Evolutionary conservation across 2,329 filamentous ascomycete genomes (phyloP).

Genomic region (Microdochium bolleyi): DNA sequence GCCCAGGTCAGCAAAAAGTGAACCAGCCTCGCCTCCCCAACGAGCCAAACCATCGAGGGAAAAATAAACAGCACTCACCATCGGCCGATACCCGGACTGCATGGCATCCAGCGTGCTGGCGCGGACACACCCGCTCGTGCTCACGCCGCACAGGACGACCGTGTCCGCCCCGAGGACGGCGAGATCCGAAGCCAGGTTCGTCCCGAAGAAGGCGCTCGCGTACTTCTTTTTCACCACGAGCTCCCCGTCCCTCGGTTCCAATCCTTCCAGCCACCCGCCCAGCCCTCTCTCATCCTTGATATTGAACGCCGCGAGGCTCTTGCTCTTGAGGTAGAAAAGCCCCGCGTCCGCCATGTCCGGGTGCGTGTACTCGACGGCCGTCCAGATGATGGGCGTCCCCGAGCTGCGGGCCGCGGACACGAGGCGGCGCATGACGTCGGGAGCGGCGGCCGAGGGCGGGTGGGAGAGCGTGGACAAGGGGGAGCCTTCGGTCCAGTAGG

Average conservation of each 20-base stretch:
- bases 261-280: slow-evolving; percentile 25
- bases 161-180: slow-evolving; percentile 29
- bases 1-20: neutral
- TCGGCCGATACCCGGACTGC: slow-evolving; percentile 32
- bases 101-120: slow-evolving; percentile 34
- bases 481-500: slow-evolving; percentile 32
- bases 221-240: slow-evolving; percentile 32
- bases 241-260: slow-evolving; percentile 26
- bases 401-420: slow-evolving; percentile 28
- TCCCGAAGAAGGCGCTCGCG: slow-evolving; percentile 35
- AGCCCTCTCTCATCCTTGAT: slow-evolving; percentile 28
- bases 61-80: no score
- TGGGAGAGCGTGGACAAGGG: slow-evolving; percentile 30
- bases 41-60: neutral
- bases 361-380: slow-evolving; percentile 30
- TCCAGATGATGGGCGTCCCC: slow-evolving; percentile 32
- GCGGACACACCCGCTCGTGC: slow-evolving; percentile 36
- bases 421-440: slow-evolving; percentile 28
- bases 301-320: slow-evolving; percentile 30
- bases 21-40: neutral
- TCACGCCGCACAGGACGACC: slow-evolving; percentile 36
- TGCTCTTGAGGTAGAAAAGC: slow-evolving; percentile 31
- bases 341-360: slow-evolving; percentile 35
- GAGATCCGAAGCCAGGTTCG: slow-evolving; percentile 29
- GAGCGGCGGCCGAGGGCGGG: slow-evolving; percentile 22